Base-by-base conservation (phyloP, 345 rosid species). In the Clausena lansium region DNA sequence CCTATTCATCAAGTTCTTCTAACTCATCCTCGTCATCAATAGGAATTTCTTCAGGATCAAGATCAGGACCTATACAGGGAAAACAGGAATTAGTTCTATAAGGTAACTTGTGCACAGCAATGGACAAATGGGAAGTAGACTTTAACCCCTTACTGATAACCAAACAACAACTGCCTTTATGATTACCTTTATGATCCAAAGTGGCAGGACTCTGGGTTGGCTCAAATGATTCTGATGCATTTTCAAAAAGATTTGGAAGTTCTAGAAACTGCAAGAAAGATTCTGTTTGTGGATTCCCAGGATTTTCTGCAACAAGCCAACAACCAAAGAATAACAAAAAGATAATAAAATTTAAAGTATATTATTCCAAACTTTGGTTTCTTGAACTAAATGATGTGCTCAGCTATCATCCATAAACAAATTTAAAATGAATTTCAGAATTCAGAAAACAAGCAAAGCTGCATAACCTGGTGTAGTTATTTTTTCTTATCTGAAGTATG, bases 241-340 rank as follows among this genome's bases (percentile, higher is more conserved):
- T 66, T 83, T 92, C 94, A 78, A 94, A 97, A 50, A 94, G 88
- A 86, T 92, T 88, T 24, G 98, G 91, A 64, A 94, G 95, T 74
- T 86, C 98, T 76, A 96, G 87, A 69, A 96, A 85, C 83, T 89
- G 90, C 87, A 96, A 79, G 71, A 91, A 85, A 36, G 94, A 86
- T 69, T 85, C 78, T 9, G 95, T 96, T 76, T 94, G 97, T 22
- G 97, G 97, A 85, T 91, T 96, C 71, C 80, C 86, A 74, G 81
- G 85, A 74, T 77, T 80, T 63, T 74, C 99, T 92, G 82, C 78
- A 80, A n/a, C 39, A 81, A 64, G n/a, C n/a, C n/a, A n/a, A n/a
- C n/a, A n/a, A n/a, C n/a, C 45, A 54, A 47, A 54, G 52, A 38
- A 24, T 32, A 11, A 36, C 25, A 28, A 2, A 28, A 39, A 20